Evolutionary conservation across 2,329 filamentous ascomycete genomes (phyloP).

Genomic region (Ambrosiella beaveri): DNA sequence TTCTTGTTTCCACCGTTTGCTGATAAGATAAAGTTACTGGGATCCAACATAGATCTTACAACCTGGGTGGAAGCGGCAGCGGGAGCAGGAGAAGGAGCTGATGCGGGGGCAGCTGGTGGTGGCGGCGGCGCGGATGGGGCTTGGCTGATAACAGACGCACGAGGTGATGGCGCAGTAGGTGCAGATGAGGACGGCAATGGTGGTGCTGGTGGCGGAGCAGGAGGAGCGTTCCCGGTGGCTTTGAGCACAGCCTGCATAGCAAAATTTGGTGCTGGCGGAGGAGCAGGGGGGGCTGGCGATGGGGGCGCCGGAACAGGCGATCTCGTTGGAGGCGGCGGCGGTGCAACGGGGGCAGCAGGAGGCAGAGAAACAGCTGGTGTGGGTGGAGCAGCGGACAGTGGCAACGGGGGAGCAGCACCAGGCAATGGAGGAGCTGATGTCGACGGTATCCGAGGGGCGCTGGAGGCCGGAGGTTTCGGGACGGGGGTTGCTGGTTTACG

Average conservation of each 20-base stretch:
- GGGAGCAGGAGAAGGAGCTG: constrained; percentile 20
- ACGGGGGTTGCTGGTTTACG: constrained; percentile 34
- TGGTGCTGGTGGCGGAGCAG: constrained; percentile 23
- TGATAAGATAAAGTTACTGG: constrained; percentile 57
- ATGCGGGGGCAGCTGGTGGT: constrained; percentile 18
- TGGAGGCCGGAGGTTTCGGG: constrained; percentile 21
- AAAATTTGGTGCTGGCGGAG: constrained; percentile 4
- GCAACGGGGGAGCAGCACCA: constrained; percentile 17
- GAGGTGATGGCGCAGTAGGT: constrained; percentile 14
- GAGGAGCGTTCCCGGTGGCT: constrained; percentile 15
- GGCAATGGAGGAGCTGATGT: constrained; percentile 17
- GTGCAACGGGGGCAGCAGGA: constrained; percentile 16
- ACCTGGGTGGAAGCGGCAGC: constrained; percentile 20
- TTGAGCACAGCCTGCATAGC: constrained; percentile 12
- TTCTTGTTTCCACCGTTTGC: constrained; percentile 39
- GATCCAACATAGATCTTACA: constrained; percentile 50
- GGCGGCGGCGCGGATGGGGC: constrained; percentile 22
- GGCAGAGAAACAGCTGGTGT: constrained; percentile 19
- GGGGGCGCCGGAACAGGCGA: constrained; percentile 16
- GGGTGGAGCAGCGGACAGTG: constrained; percentile 26
- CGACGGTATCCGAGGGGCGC: constrained; percentile 22
- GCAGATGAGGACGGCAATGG: constrained; percentile 22
- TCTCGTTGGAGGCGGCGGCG: background rate
- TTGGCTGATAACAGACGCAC: constrained; percentile 14
- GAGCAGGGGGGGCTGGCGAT: background rate